Base-by-base conservation (phyloP, 73 alveolate genomes). In the Uronychia binucleata region DNA sequence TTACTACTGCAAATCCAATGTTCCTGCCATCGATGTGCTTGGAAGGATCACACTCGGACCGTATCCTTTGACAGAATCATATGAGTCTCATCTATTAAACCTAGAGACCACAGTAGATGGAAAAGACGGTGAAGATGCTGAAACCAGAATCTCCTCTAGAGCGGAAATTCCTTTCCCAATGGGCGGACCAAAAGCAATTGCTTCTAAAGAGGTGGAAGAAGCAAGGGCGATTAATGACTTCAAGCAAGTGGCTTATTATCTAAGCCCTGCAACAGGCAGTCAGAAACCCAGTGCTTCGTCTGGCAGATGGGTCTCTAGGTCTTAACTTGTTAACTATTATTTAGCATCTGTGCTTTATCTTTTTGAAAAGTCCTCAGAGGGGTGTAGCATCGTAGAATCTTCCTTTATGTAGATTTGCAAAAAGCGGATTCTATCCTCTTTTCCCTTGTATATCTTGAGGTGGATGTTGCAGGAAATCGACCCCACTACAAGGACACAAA, bases 41-140 rank as follows among this genome's bases (percentile, higher is more conserved):
- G 83, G 89, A 27, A 87, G 93, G 74, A 30, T 87, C 28, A 87
- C 93, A 27, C 60, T 87, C 26, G 93, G 93, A 25, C 93, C 92
- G 31, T 86, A 86, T 59, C 92, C 92, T 46, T 46, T 46, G 19
- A 46, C 67, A 46, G n/a, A 5, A 11, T 5, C 5, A 19, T 46
- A 46, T 46, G 67, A 46, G 67, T 19, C 5, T 11, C 67, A 46
- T 46, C 67, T 46, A 11, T 11, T 46, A 46, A 46, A 5, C 19
- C 67, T 46, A 11, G 67, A 46, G 67, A 46, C n/a, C n/a, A n/a
- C n/a, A n/a, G n/a, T n/a, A n/a, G n/a, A n/a, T n/a, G n/a, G n/a
- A n/a, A n/a, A n/a, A n/a, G n/a, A n/a, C n/a, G n/a, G n/a, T n/a
- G n/a, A n/a, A n/a, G n/a, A n/a, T n/a, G n/a, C n/a, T n/a, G n/a